Percentiles rank a stretch among this genome's conserved stretches.
phyloP scores from a whole-genome alignment of 192 early-diverging fungal species.

The Linnemannia elongata region DNA sequence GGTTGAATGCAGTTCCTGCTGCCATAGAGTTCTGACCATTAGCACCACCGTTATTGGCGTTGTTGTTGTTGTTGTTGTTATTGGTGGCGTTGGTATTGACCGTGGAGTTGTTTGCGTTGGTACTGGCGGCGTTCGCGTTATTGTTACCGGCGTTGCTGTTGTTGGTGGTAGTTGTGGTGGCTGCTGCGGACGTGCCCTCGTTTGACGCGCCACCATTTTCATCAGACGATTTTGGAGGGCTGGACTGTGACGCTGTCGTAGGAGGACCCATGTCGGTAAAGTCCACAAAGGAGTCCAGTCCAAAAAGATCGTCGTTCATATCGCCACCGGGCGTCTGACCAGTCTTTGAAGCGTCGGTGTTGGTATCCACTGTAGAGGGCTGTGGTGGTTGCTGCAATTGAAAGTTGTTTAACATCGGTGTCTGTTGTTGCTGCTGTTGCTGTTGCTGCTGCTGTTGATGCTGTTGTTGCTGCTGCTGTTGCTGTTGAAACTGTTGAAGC shows the following conservation, averaged over 20 bases:
- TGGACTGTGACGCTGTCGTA: background rate
- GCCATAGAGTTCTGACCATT: constrained; percentile 12
- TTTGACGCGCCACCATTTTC: background rate
- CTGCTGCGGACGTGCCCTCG: background rate
- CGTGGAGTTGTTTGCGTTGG: background rate
- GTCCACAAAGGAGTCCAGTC: constrained; percentile 49
- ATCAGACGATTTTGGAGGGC: constrained; percentile 12
- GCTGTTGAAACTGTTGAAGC: constrained; percentile 26
- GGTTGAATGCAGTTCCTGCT: constrained; percentile 20
- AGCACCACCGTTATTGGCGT: constrained; percentile 7
- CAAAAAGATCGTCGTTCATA: constrained; percentile 44
- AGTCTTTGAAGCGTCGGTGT: constrained; percentile 10
- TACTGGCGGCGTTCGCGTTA: constrained; percentile 3
- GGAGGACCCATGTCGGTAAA: constrained; percentile 37
- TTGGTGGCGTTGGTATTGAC: constrained; percentile 4
- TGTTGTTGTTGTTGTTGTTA: constrained; percentile 23
- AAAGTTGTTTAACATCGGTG: constrained; percentile 41
- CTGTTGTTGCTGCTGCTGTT: constrained; percentile 28
- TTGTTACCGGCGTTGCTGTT: constrained; percentile 10
- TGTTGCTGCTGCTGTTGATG: constrained; percentile 39
- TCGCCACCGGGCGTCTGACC: constrained; percentile 13
- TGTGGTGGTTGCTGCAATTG: constrained; percentile 41
- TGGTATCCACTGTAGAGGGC: constrained; percentile 8
- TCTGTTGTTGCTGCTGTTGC: constrained; percentile 41
- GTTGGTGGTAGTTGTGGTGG: background rate